A percentile compares a stretch with the other conserved stretches of the same genome.
phyloP scores from a whole-genome alignment of 2,329 filamentous ascomycete genomes.

The Cordyceps cicadae region DNA sequence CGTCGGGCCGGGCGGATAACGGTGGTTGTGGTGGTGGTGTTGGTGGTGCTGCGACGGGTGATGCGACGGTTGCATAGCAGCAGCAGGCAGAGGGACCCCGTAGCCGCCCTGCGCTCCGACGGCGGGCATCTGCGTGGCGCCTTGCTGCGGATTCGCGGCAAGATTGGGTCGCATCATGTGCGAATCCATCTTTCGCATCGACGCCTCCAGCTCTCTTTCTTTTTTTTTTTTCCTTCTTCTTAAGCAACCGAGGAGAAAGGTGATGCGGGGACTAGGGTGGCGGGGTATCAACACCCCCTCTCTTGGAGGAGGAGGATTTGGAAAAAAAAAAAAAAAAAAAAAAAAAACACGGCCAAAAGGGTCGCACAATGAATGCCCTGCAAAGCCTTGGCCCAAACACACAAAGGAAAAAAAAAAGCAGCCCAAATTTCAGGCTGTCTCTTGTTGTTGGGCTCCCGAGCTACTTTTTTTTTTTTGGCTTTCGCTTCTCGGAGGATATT shows the following conservation, averaged over 20 bases:
- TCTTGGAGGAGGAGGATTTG: no score
- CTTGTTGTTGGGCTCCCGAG: no score
- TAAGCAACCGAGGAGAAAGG: not conserved
- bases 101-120: not conserved
- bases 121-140: not conserved
- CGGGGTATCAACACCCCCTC: no score
- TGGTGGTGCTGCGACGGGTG: not conserved
- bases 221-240: not conserved
- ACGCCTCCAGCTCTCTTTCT: no score
- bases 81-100: not conserved
- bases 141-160: not conserved
- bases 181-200: not conserved
- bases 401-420: no score
- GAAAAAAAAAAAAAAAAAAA: no score
- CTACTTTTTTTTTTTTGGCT: no score
- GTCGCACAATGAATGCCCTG: no score
- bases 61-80: slow-evolving; percentile 2
- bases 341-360: no score
- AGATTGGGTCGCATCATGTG: not conserved
- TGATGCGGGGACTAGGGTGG: not conserved
- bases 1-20: not conserved
- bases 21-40: not conserved
- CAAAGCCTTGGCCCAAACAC: no score
- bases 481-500: no score
- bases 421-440: no score